A percentile compares a stretch with the other conserved stretches of the same genome.
Conservation (phyloP, 257 asterid genomes). For the Linaria vulgaris region DNA sequence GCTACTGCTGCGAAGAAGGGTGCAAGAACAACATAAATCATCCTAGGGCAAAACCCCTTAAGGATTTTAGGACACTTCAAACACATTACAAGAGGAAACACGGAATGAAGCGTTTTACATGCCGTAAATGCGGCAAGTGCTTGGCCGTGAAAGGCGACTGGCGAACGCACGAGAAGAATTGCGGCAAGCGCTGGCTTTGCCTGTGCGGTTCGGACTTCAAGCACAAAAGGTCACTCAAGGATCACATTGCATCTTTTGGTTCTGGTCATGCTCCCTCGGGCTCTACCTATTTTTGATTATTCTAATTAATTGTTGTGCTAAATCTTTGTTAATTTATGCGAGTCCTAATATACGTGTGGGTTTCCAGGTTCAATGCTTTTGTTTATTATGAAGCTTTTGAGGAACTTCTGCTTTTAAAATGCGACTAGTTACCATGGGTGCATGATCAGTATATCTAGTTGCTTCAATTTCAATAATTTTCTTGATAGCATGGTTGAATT, state of each 20-base stretch:
- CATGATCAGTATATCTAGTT: too few relatives aligned
- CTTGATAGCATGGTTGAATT: too few relatives aligned
- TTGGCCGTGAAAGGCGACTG: slow-evolving; percentile 79
- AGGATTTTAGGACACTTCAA: slow-evolving; percentile 66
- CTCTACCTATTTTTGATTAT: slow-evolving; percentile 36
- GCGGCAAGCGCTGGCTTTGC: slow-evolving; percentile 77
- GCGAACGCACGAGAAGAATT: slow-evolving; percentile 81
- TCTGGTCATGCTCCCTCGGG: slow-evolving; percentile 46
- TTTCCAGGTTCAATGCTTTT: too few relatives aligned
- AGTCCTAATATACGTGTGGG: too few relatives aligned
- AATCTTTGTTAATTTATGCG: too few relatives aligned
- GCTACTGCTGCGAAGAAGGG: slow-evolving; percentile 71
- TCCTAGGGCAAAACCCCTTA: slow-evolving; percentile 53
- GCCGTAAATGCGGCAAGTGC: slow-evolving; percentile 68
- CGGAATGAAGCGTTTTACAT: slow-evolving; percentile 44
- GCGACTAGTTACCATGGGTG: too few relatives aligned
- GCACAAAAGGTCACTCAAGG: slow-evolving; percentile 82
- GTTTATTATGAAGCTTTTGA: too few relatives aligned
- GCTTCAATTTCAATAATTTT: too few relatives aligned
- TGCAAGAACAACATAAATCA: slow-evolving; percentile 63
- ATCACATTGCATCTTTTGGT: slow-evolving; percentile 66
- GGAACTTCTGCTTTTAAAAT: too few relatives aligned
- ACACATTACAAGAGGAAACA: slow-evolving; percentile 76
- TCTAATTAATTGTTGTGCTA: too few relatives aligned
- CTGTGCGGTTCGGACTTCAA: slow-evolving; percentile 77